phyloP scores from a whole-genome alignment of 139 green algal genomes.

The Chlamydomonas sphaeroides region DNA sequence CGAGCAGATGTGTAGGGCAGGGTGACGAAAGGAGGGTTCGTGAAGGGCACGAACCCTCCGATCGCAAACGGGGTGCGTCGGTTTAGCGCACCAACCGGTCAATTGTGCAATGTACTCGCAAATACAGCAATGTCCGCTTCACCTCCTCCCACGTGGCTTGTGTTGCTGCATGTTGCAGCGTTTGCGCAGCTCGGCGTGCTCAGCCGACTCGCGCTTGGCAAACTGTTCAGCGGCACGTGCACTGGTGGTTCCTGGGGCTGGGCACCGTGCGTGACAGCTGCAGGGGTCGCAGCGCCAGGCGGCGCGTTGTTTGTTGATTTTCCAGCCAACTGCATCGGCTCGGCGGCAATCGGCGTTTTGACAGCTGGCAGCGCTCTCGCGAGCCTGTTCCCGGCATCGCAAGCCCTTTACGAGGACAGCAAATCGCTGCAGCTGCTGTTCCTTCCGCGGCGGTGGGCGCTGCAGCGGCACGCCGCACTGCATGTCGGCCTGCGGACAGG shows the following conservation, averaged over 20 bases:
- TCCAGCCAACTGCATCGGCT: slow-evolving; percentile 78
- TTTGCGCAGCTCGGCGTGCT: slow-evolving; percentile 54
- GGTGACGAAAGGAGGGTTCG: too few species aligned
- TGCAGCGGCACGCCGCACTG: slow-evolving; percentile 66
- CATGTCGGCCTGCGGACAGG: slow-evolving; percentile 84
- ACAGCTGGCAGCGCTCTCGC: slow-evolving; percentile 46
- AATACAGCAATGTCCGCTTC: background rate
- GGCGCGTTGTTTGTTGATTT: slow-evolving; percentile 81
- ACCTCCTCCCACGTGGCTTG: too few species aligned
- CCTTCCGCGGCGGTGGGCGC: slow-evolving; percentile 55
- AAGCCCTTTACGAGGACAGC: background rate
- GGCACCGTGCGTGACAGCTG: slow-evolving; percentile 48
- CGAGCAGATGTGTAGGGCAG: too few species aligned
- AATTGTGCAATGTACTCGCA: background rate
- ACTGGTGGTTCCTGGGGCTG: background rate
- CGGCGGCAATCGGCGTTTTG: slow-evolving; percentile 80
- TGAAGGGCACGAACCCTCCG: too few species aligned
- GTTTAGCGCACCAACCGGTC: background rate
- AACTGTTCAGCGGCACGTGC: slow-evolving; percentile 52
- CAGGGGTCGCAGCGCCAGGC: background rate
- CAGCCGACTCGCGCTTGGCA: slow-evolving; percentile 43
- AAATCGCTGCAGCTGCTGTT: slow-evolving; percentile 47
- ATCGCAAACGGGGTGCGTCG: too few species aligned
- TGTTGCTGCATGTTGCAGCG: slow-evolving; percentile 43
- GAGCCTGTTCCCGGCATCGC: background rate